Evolutionary conservation across 257 asterid species (phyloP).

Genomic region (Jasminum sambac): DNA sequence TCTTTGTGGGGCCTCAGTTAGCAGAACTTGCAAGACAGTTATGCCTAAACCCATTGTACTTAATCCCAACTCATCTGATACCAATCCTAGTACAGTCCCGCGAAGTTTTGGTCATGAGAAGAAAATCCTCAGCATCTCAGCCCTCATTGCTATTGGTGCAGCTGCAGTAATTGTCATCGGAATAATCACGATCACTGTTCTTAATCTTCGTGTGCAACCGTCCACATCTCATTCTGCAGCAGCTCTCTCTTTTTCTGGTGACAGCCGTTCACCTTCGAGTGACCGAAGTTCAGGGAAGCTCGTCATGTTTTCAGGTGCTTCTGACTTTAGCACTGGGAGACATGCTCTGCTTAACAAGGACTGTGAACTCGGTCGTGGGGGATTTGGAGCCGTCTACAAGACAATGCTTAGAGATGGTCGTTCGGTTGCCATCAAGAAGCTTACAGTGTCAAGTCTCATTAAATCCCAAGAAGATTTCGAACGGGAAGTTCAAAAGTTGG

Average conservation of each 20-base stretch:
- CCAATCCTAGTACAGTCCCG: constrained; percentile 48
- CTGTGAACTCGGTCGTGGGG: constrained; percentile 91
- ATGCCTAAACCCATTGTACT: constrained; percentile 97
- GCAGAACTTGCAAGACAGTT: constrained; percentile 56
- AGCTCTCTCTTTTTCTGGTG: constrained; percentile 65
- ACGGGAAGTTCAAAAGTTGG: constrained; percentile 67
- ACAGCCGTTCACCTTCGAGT: constrained; percentile 57
- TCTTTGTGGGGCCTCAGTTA: constrained; percentile 75
- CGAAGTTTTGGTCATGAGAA: constrained; percentile 53
- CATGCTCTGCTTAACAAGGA: constrained; percentile 84
- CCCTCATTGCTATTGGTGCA: constrained; percentile 87
- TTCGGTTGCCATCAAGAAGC: constrained; percentile 87
- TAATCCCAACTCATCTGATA: constrained; percentile 72
- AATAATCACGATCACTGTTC: constrained; percentile 78
- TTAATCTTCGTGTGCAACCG: constrained; percentile 71
- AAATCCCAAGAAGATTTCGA: constrained; percentile 81
- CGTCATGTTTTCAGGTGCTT: constrained; percentile 86
- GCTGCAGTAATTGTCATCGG: constrained; percentile 81
- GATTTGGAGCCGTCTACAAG: constrained; percentile 82
- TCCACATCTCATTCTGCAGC: constrained; percentile 52
- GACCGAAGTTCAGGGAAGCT: constrained; percentile 80
- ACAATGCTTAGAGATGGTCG: constrained; percentile 76
- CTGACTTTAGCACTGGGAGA: constrained; percentile 71
- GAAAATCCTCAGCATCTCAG: constrained; percentile 82
- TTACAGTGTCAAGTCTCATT: constrained; percentile 73